Conservation (phyloP, 345 rosid genomes). For the Erodium maritimum region DNA sequence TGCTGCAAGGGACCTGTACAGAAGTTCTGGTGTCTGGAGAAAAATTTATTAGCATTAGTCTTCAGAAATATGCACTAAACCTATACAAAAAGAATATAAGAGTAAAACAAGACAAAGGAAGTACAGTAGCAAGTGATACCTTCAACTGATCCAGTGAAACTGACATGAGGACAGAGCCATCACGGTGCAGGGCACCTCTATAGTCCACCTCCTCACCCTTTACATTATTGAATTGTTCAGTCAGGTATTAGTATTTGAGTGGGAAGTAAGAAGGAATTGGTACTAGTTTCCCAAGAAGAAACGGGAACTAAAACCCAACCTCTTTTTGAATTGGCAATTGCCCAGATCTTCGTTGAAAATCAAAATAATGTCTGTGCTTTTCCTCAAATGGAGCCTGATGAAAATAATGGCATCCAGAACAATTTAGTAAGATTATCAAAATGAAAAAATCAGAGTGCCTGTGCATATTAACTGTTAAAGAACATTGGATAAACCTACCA, state of each 20-base stretch:
- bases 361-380: constrained; percentile 85
- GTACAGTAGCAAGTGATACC: constrained; percentile 22
- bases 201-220: constrained; percentile 95
- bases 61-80: not conserved
- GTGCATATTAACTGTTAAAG: not conserved
- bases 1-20: constrained; percentile 83
- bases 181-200: constrained; percentile 91
- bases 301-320: constrained; percentile 18
- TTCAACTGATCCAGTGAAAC: constrained; percentile 73
- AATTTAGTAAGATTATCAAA: not conserved
- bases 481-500: constrained; percentile 39
- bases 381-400: constrained; percentile 88
- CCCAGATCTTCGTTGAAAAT: constrained; percentile 77
- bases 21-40: constrained; percentile 66
- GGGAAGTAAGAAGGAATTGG: not conserved
- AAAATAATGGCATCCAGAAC: constrained; percentile 5
- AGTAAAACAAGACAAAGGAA: not conserved
- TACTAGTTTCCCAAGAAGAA: not conserved
- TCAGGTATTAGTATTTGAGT: too few relatives aligned
- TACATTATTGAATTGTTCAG: not conserved
- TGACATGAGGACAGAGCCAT: constrained; percentile 91
- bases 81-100: not conserved
- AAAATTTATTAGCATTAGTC: constrained; percentile 3
- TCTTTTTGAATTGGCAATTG: constrained; percentile 84
- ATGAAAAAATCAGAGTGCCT: not conserved